Base-by-base conservation (phyloP, 2,329 filamentous ascomycete genomes). In the Arthroderma sp. region DNA sequence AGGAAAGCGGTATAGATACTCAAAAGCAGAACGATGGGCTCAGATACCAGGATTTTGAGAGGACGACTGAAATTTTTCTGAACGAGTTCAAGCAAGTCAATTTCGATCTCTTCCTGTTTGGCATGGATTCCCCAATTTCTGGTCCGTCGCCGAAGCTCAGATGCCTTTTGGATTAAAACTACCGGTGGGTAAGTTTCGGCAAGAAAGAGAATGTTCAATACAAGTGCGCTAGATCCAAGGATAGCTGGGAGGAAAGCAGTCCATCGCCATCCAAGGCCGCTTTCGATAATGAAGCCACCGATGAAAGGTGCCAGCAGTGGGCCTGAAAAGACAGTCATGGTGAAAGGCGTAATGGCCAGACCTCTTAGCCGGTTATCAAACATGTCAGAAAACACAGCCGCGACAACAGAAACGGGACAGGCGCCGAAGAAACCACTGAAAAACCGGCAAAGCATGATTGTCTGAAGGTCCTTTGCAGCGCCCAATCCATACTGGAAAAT, bases 51-150 rank as follows among this genome's bases (percentile, higher is more conserved):
- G n/a, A 68, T 58, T 45, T 59, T 62, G 8, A 69, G 47, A 1
- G 66, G 66, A 41, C 72, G 64, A 49, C 63, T 69, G 49, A 75
- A 71, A 53, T 75, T 75, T 56, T 73, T 72, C 40, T 66, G 58
- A 29, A 73, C 53, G 8, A 73, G 54, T 49, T 73, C 70, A 8
- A 57, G 56, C 47, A 74, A 63, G 52, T 73, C 70, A 40, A 74
- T 63, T 55, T 74, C 71, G 38, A 73, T 70, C 58, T 74, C 71
- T 49, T 74, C 72, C 46, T 69, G 64, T 53, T 73, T 74, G n/a
- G 75, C 75, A 52, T 78, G 75, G 42, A 78, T 77, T 7, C 74
- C 74, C 73, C 74, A 78, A 49, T 78, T 78, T 55, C 69, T 69
- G 1, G 74, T 78, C 28, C 71, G 58, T 31, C 74, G 65, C 30